Conservation (phyloP, 495 filamentous ascomycete genomes). For the Lepidopterella palustris region DNA sequence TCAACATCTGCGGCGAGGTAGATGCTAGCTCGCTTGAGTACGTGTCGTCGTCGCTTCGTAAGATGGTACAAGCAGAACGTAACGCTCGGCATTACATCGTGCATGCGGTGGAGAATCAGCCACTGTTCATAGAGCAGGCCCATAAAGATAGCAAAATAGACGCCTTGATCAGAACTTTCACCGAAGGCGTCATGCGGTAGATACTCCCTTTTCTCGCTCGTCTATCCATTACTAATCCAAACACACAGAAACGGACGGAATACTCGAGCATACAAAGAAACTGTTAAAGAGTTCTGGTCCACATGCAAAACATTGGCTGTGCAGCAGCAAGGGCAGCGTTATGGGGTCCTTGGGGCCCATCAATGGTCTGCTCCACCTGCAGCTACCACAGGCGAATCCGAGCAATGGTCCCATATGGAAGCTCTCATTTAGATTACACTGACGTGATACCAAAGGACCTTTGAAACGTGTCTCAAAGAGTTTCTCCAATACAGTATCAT, state of each 20-base stretch:
- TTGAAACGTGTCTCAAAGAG: too few relatives aligned
- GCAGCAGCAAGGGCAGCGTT: too few relatives aligned
- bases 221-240: slow-evolving; percentile 1
- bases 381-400: too few relatives aligned
- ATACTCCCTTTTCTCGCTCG: background rate
- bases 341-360: too few relatives aligned
- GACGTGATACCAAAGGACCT: too few relatives aligned
- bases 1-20: slow-evolving; percentile 25
- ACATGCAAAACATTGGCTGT: slow-evolving; percentile 22
- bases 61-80: slow-evolving; percentile 15
- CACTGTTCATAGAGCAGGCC: slow-evolving; percentile 5
- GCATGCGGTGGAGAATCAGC: slow-evolving; percentile 8
- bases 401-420: too few relatives aligned
- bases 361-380: too few relatives aligned
- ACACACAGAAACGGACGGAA: slow-evolving; percentile 18
- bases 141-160: slow-evolving; percentile 5
- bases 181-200: slow-evolving; percentile 21
- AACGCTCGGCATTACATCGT: slow-evolving; percentile 13
- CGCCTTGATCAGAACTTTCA: slow-evolving; percentile 15
- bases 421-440: too few relatives aligned
- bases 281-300: slow-evolving; percentile 22
- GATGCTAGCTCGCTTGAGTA: slow-evolving; percentile 20
- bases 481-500: background rate
- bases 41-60: slow-evolving; percentile 20
- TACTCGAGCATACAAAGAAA: slow-evolving; percentile 16